phyloP scores from a whole-genome alignment of 83 land plant species.

The Diphasiastrum complanatum region DNA sequence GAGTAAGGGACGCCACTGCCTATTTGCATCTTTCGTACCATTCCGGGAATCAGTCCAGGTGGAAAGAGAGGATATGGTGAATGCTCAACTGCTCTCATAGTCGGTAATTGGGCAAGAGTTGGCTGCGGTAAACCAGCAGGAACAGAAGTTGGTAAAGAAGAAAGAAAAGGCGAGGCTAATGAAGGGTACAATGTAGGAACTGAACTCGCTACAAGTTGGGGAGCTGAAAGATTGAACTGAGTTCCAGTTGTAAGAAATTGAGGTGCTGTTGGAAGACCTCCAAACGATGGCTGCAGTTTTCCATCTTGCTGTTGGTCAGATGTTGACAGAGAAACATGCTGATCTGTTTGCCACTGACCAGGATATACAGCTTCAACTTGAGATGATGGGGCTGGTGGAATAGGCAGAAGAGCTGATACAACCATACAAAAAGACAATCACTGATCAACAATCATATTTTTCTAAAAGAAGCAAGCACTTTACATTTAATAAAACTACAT shows the following conservation, averaged over 20 bases:
- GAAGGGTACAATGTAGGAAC: slow-evolving; percentile 21
- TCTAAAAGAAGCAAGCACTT: too few species aligned
- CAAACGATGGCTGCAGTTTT: slow-evolving; percentile 13
- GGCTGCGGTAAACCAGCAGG: slow-evolving; percentile 22
- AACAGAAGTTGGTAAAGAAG: slow-evolving; percentile 29
- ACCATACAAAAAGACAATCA: too few species aligned
- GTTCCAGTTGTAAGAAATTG: slow-evolving; percentile 28
- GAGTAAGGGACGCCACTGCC: slow-evolving; percentile 99
- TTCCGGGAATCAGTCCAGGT: slow-evolving; percentile 96
- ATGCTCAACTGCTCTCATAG: slow-evolving; percentile 30
- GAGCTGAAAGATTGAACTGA: slow-evolving; percentile 27
- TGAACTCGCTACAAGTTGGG: slow-evolving; percentile 34
- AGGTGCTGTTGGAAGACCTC: slow-evolving; percentile 11
- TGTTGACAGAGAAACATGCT: slow-evolving; percentile 5
- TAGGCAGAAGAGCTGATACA: too few species aligned
- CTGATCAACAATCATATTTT: too few species aligned
- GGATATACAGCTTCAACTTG: too few species aligned
- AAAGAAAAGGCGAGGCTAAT: slow-evolving; percentile 27
- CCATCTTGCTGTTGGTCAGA: slow-evolving; percentile 4
- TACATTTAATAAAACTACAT: too few species aligned
- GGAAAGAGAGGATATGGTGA: slow-evolving; percentile 95
- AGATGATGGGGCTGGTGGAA: too few species aligned
- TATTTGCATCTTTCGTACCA: slow-evolving; percentile 95
- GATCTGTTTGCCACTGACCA: slow-evolving; percentile 26
- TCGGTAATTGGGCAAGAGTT: slow-evolving; percentile 36